Base-by-base conservation (phyloP, 257 asterid species). In the Rhazya stricta region DNA sequence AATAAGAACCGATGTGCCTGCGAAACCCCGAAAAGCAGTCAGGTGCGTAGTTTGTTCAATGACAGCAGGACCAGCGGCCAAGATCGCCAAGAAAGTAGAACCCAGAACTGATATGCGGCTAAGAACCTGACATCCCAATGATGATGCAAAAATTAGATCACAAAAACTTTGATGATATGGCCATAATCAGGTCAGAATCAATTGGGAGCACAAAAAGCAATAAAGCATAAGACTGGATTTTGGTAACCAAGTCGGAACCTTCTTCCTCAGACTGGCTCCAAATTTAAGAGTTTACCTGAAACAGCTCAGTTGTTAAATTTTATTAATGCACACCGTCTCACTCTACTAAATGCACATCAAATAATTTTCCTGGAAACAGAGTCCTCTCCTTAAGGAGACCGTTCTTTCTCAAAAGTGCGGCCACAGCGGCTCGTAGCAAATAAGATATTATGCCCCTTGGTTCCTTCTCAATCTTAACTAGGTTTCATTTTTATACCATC, bases 31-130 rank as follows among this genome's bases (percentile, higher is more conserved):
- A 72, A 94, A 94, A 32, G 99, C 97, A n/a, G 98, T 86, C 75
- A 94, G 92, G 78, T 92, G 97, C 18, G 97, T 94, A 2, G 90
- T 91, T 81, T 92, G 99, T 81, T 94, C 99, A 53, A 92, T 84
- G 76, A 92, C 89, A 32, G 97, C 99, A 32, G 99, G 99, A 30
- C 97, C 99, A 41, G 94, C 96, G 36, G 98, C 99, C 66, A 94
- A 87, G 76, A 92, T 74, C 1, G 94, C 98, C 90, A 92, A 79
- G 82, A 94, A 94, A 34, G 72, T 89, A 27, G 99, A 92, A 70
- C 98, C 98, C 3, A 94, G 88, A 67, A 92, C 99, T 50, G 99
- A 94, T 85, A 94, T 94, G 78, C 97, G 90, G 79, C 98, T 92
- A 29, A 94, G 87, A 60, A 94, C 92, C 98, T 94, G 78, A 62